A percentile compares a stretch with the other conserved stretches of the same genome.
Evolutionary conservation across 2,329 filamentous ascomycete genomes (phyloP).

Genomic region (Botrytis galanthina): DNA sequence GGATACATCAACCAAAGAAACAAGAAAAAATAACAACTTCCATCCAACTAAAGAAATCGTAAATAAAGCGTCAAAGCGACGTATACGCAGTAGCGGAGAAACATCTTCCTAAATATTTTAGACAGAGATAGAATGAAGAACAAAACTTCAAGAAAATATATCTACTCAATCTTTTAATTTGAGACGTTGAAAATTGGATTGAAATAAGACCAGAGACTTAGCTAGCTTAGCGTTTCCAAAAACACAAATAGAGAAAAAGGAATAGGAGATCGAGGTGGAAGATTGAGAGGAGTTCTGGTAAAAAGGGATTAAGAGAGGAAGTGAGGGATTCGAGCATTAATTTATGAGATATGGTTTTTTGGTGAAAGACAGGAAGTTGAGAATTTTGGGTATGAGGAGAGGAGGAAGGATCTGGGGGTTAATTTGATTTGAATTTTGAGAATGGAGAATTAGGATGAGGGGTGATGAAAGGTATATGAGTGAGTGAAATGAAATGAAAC

Average conservation of each 20-base stretch:
- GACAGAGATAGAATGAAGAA: too few relatives aligned
- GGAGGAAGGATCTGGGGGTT: too few relatives aligned
- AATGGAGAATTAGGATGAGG: too few relatives aligned
- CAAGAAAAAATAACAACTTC: too few relatives aligned
- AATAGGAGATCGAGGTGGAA: background rate
- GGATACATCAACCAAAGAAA: too few relatives aligned
- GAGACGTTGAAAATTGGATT: too few relatives aligned
- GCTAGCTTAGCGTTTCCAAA: background rate
- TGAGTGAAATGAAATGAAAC: background rate
- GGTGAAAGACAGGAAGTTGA: too few relatives aligned
- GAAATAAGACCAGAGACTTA: too few relatives aligned
- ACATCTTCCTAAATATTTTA: background rate
- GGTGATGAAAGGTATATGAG: background rate
- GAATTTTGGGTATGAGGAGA: fast-evolving
- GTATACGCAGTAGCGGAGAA: background rate
- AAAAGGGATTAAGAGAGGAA: background rate
- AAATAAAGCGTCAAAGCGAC: background rate
- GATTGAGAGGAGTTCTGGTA: background rate
- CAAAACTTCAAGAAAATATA: too few relatives aligned
- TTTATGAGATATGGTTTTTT: background rate
- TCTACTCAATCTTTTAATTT: too few relatives aligned
- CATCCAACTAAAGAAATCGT: background rate
- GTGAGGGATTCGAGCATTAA: background rate
- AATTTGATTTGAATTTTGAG: background rate
- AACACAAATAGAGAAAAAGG: background rate